phyloP scores from a whole-genome alignment of 371 early-diverging fungal genomes.

The Mortierella sp. region DNA sequence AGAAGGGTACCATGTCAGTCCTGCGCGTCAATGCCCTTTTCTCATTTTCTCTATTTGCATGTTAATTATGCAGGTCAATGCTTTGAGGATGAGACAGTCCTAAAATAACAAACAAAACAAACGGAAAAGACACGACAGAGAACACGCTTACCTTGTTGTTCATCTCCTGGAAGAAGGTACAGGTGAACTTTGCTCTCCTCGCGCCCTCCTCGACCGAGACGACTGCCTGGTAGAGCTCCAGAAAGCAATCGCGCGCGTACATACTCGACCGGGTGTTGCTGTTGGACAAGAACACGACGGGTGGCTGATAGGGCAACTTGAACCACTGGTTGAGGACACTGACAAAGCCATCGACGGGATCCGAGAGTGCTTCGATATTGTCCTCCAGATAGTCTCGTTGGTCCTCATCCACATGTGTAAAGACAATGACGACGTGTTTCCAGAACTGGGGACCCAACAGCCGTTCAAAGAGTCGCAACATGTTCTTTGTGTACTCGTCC shows the following conservation, averaged over 20 bases:
- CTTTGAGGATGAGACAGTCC: background rate
- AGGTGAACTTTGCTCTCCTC: conserved; percentile 65
- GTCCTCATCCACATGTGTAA: conserved; percentile 74
- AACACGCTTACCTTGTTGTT: conserved; percentile 47
- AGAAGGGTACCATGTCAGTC: background rate
- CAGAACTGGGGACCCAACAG: conserved; percentile 71
- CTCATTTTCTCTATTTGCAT: too few relatives aligned
- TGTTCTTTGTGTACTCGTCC: conserved; percentile 74
- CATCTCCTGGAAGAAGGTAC: conserved; percentile 69
- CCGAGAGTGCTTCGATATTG: conserved; percentile 68
- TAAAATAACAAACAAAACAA: background rate
- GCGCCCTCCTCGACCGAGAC: conserved; percentile 64
- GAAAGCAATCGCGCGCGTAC: conserved; percentile 67
- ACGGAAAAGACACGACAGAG: too few relatives aligned
- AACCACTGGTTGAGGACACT: conserved; percentile 62
- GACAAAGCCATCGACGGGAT: conserved; percentile 65
- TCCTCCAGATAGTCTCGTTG: conserved; percentile 68
- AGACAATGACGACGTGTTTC: conserved; percentile 73
- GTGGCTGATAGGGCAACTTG: conserved; percentile 59
- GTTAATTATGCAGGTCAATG: background rate
- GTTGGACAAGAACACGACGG: conserved; percentile 68
- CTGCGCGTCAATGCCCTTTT: too few relatives aligned
- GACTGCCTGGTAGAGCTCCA: conserved; percentile 68
- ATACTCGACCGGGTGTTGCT: conserved; percentile 63
- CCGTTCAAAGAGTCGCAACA: conserved; percentile 69